Evolutionary conservation across 257 asterid genomes (phyloP), one percentile per base, ranked within the genome.

Genomic region (Nicotiana tabacum): DNA sequence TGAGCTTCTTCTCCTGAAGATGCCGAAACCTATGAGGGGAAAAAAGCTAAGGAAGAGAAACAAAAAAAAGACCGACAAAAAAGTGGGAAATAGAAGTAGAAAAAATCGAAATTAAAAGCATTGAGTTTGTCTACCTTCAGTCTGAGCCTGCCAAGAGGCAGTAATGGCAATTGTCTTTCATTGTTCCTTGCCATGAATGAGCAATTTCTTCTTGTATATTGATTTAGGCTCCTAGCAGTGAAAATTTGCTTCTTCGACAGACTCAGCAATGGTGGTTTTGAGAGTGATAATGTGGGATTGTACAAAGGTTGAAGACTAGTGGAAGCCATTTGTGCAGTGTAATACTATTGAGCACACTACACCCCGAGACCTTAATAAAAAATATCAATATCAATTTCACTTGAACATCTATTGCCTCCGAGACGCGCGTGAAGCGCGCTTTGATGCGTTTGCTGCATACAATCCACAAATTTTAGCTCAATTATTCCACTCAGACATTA

Each of bases 11-110:
- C 95, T 70, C 88, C 92, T 9, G 92, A 85, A 83, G 98, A 76
- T 85, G 95, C 98, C 87, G 86, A 78, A 62, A 90, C 92, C 98
- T 92, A 85, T 85, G 78, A 8, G 5, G n/a, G 0, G 2, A 58
- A 62, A 18, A 35, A 77, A 53, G 60, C 13, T 37, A 9, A 24
- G 17, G 17, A 64, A 64, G 8, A 64, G 3, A 24, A 27, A 11
- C 7, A 24, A 37, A 80, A 9, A 61, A 37, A 9, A 43, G 48
- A 43, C 10, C 8, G 8, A n/a, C 2, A 55, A 48, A 17, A 30
- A 77, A 48, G 57, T 16, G n/a, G 10, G 61, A 48, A 74, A 27
- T 2, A 74, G 15, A 27, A 24, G 79, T 27, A 24, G 61, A 69
- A 60, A 29, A 61, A 60, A n/a, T 37, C 3, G 30, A 33, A 66